Conservation (phyloP, 2,329 filamentous ascomycete genomes). For the Fonsecaea nubica region DNA sequence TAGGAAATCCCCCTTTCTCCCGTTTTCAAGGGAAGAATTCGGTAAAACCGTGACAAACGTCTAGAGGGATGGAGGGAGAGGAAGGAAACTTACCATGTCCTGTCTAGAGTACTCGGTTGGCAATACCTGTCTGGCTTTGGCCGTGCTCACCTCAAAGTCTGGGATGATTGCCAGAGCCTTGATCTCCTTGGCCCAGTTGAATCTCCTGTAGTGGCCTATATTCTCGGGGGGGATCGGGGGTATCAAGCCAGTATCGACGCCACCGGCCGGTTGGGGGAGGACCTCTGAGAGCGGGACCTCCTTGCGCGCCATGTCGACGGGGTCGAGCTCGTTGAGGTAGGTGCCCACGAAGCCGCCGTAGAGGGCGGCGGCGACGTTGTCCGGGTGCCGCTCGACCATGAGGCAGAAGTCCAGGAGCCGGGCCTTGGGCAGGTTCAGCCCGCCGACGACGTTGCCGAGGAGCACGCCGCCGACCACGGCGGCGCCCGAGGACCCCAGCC, state of each 20-base stretch:
- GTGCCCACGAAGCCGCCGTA: constrained; percentile 97
- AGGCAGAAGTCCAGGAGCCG: constrained; percentile 93
- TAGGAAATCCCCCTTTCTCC: not conserved
- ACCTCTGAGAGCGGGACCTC: constrained; percentile 96
- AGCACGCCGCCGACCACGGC: constrained; percentile 96
- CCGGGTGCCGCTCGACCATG: constrained; percentile 89
- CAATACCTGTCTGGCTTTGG: constrained; percentile 83
- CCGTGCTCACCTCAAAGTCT: constrained; percentile 93
- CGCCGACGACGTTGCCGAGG: constrained; percentile 85
- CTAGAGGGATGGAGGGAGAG: not conserved
- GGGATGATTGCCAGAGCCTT: constrained; percentile 97
- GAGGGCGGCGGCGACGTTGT: constrained; percentile 92
- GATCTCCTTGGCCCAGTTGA: constrained; percentile 91
- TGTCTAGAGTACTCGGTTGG: constrained; percentile 78
- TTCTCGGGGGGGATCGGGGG: constrained; percentile 88
- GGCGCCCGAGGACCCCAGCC: constrained; percentile 92
- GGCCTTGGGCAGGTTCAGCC: constrained; percentile 68
- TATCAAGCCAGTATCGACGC: constrained; percentile 83
- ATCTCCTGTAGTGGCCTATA: constrained; percentile 96
- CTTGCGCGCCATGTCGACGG: constrained; percentile 84
- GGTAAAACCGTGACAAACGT: too few species aligned
- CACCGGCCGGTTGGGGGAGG: constrained; percentile 85
- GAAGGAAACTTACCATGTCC: constrained; percentile 72
- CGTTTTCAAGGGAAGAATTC: too few species aligned
- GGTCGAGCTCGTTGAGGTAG: constrained; percentile 89